These are phyloP conservation scores for Aspergillus piperis DNA, from an alignment of 2,329 filamentous ascomycete genomes.

Conservation along the genomic window DNA sequence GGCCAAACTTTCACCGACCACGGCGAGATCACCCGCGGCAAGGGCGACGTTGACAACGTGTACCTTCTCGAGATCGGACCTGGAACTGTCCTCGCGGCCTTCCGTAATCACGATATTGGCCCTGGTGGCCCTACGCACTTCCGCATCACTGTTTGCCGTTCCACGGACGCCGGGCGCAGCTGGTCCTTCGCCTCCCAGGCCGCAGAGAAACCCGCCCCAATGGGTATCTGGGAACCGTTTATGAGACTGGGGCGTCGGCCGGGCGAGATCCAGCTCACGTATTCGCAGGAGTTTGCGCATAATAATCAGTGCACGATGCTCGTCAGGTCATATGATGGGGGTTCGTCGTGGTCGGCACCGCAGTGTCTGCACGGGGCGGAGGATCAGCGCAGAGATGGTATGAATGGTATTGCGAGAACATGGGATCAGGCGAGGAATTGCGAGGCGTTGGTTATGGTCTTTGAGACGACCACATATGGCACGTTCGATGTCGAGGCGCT, in stretches of 20 bases:
- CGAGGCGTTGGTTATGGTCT: constrained; percentile 48
- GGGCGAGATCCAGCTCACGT: constrained; percentile 49
- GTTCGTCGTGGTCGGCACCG: constrained; percentile 47
- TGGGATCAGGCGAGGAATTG: constrained; percentile 27
- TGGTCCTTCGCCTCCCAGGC: constrained; percentile 52
- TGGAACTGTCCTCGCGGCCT: constrained; percentile 46
- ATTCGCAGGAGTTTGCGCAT: constrained; percentile 49
- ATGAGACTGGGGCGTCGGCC: constrained; percentile 41
- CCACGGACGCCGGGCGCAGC: constrained; percentile 44
- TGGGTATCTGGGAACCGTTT: constrained; percentile 55
- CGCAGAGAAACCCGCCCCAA: constrained; percentile 39
- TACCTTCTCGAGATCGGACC: constrained; percentile 47
- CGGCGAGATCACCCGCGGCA: constrained; percentile 48
- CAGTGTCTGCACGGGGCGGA: constrained; percentile 44
- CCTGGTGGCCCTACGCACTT: constrained; percentile 44
- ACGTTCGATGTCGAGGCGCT: constrained; percentile 49
- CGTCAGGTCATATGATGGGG: constrained; percentile 48
- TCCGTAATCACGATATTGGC: constrained; percentile 51
- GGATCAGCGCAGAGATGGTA: constrained; percentile 40
- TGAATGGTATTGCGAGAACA: constrained; percentile 47
- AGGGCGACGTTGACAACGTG: constrained; percentile 51
- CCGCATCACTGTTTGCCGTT: constrained; percentile 54
- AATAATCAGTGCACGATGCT: constrained; percentile 54
- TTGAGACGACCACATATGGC: constrained; percentile 48
- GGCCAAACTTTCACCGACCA: constrained; percentile 44